phyloP scores from a whole-genome alignment of 257 asterid genomes.

The Scutellaria galericulata region DNA sequence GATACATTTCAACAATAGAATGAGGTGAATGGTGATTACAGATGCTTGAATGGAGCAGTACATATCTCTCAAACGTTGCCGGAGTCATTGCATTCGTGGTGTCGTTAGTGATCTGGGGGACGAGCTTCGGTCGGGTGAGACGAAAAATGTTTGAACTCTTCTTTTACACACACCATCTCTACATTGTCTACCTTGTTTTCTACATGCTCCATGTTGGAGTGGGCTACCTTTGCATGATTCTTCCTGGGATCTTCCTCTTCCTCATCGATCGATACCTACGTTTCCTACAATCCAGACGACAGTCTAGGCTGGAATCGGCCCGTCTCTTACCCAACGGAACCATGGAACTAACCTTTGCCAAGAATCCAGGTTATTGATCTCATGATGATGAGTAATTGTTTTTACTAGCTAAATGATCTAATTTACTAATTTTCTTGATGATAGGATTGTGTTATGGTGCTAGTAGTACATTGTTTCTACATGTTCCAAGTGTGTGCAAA shows the following conservation, averaged over 20 bases:
- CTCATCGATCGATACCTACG: slow-evolving; percentile 58
- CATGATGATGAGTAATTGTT: background rate
- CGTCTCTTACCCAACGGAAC: slow-evolving; percentile 63
- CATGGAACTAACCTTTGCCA: slow-evolving; percentile 67
- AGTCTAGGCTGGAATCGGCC: slow-evolving; percentile 46
- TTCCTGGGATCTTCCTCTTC: slow-evolving; percentile 71
- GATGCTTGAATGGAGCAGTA: slow-evolving; percentile 66
- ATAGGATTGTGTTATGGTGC: slow-evolving; percentile 49
- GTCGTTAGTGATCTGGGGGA: slow-evolving; percentile 55
- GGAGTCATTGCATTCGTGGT: slow-evolving; percentile 61
- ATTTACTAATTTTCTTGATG: background rate
- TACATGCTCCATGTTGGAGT: slow-evolving; percentile 76
- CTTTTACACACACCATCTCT: slow-evolving; percentile 64
- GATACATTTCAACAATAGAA: too few species aligned
- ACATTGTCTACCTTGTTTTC: slow-evolving; percentile 51
- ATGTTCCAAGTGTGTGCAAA: slow-evolving; percentile 51
- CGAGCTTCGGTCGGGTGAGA: slow-evolving; percentile 56
- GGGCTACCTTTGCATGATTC: slow-evolving; percentile 62
- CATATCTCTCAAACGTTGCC: slow-evolving; percentile 57
- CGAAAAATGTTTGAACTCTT: slow-evolving; percentile 67
- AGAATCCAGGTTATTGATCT: slow-evolving; percentile 53
- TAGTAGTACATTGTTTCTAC: slow-evolving; percentile 51
- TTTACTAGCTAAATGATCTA: too few species aligned
- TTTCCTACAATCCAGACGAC: slow-evolving; percentile 62
- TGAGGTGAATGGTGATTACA: slow-evolving; percentile 31